These are phyloP conservation scores for Eucalyptus lansdowneana DNA, from an alignment of 345 rosid species.

Conservation along the genomic window DNA sequence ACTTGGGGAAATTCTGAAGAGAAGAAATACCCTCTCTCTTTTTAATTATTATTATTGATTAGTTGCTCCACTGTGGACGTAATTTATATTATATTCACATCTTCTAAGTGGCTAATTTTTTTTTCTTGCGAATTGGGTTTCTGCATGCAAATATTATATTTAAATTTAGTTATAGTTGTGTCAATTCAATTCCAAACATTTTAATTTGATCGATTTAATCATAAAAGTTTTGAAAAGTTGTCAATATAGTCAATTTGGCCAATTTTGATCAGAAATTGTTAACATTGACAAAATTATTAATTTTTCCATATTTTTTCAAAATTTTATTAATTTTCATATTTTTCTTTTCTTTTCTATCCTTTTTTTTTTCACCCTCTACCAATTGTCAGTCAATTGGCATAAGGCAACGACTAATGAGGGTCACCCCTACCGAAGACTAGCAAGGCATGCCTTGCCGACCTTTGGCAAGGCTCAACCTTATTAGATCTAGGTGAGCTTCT, in stretches of 20 bases:
- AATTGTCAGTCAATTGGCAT: fast-evolving
- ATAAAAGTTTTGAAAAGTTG: fast-evolving
- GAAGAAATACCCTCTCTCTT: neutral
- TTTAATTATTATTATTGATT: neutral
- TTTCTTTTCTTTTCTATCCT: too few species aligned
- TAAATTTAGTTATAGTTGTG: fast-evolving
- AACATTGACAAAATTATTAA: fast-evolving
- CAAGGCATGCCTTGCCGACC: too few species aligned
- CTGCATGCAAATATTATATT: neutral
- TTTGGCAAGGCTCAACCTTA: too few species aligned
- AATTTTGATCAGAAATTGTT: fast-evolving
- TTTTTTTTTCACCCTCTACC: too few species aligned
- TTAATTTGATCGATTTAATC: too few species aligned
- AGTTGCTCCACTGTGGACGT: neutral
- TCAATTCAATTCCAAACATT: too few species aligned
- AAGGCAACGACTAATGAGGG: too few species aligned
- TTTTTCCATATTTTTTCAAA: too few species aligned
- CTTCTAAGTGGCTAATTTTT: neutral
- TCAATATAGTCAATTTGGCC: too few species aligned
- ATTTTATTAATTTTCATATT: too few species aligned
- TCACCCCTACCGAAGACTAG: too few species aligned
- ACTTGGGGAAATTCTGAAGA: neutral
- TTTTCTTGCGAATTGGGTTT: neutral
- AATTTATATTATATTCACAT: neutral
- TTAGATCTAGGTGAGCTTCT: too few species aligned